Conservation (phyloP, 2,329 filamentous ascomycete species). For the Escovopsis weberi region DNA sequence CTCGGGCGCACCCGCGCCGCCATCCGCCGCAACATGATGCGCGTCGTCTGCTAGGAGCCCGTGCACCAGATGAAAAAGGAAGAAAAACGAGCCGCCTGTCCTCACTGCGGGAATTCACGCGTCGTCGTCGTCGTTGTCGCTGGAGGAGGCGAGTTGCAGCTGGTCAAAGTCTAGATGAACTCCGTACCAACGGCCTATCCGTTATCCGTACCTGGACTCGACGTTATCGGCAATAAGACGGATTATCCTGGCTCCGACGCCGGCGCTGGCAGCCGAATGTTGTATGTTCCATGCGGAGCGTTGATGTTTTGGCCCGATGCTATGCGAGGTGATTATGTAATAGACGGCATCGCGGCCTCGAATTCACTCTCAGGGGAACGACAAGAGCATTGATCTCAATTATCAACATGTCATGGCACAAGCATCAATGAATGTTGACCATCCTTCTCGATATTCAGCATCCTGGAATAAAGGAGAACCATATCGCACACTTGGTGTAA, state of each 20-base stretch:
- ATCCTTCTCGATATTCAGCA: too few species aligned
- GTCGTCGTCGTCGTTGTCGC: neutral
- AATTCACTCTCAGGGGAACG: too few species aligned
- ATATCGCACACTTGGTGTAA: too few species aligned
- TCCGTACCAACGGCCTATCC: neutral
- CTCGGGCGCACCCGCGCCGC: conserved; percentile 17
- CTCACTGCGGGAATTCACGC: too few species aligned
- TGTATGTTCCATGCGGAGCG: neutral
- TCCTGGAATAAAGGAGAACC: too few species aligned
- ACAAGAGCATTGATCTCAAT: too few species aligned
- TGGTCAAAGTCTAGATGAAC: neutral
- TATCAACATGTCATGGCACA: too few species aligned
- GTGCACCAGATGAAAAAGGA: neutral
- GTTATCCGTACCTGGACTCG: neutral
- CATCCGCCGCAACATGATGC: conserved; percentile 24
- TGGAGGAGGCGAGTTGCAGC: conserved; percentile 3
- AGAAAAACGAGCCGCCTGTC: neutral
- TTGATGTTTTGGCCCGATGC: neutral
- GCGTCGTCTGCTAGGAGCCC: neutral
- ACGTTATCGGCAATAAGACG: conserved; percentile 10
- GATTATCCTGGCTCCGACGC: conserved; percentile 8
- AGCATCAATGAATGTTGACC: too few species aligned
- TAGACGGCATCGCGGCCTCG: too few species aligned
- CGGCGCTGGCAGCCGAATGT: neutral
- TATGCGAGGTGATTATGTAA: too few species aligned